These are phyloP conservation scores for Cordyceps cicadae DNA, from an alignment of 2,329 filamentous ascomycete genomes.

Conservation along the genomic window DNA sequence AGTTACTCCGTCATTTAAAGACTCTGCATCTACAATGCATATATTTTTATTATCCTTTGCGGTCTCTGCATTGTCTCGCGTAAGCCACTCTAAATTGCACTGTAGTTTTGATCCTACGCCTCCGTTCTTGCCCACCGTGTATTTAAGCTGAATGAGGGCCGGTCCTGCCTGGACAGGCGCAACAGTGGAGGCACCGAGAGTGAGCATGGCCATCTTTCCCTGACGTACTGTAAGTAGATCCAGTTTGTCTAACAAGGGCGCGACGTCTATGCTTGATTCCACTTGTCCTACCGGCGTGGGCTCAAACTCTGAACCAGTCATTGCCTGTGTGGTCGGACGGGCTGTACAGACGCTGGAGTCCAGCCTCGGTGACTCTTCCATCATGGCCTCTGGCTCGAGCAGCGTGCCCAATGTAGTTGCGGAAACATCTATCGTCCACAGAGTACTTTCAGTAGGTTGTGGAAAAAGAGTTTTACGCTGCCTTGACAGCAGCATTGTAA, in stretches of 20 bases:
- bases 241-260: background rate
- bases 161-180: no score
- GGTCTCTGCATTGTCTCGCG: no score
- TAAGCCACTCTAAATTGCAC: no score
- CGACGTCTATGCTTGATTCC: background rate
- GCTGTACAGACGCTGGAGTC: background rate
- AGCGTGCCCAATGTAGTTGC: background rate
- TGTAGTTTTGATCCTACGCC: no score
- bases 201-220: no score
- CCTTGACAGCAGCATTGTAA: background rate
- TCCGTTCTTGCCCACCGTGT: no score
- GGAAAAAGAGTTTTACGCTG: background rate
- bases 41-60: no score
- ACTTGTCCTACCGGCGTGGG: background rate
- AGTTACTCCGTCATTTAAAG: no score
- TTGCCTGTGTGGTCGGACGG: background rate
- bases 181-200: no score
- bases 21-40: no score
- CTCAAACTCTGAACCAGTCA: background rate
- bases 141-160: no score
- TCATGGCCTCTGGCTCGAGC: background rate
- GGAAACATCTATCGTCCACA: slow-evolving; percentile 1
- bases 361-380: background rate
- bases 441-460: background rate
- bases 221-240: background rate